Evolutionary conservation across 441 rosid species (phyloP).

Genomic region (Croton setiger): DNA sequence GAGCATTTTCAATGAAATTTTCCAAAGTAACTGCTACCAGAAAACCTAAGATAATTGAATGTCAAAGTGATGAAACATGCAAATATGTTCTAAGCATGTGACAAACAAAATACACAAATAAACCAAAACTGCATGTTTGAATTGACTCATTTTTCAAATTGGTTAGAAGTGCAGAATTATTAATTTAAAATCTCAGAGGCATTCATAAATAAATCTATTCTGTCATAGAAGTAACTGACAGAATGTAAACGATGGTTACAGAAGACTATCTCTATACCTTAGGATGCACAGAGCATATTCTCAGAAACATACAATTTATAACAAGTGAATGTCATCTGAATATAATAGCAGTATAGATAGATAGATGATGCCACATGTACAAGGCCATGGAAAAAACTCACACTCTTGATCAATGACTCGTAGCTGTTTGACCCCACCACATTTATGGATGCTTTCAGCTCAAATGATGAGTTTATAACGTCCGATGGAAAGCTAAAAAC

Average conservation of each 20-base stretch:
- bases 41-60: neutral
- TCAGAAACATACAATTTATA: neutral
- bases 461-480: neutral
- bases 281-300: neutral
- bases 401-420: neutral
- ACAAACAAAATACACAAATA: neutral
- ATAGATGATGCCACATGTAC: neutral
- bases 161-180: neutral
- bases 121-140: neutral
- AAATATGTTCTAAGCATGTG: neutral
- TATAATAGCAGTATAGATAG: neutral
- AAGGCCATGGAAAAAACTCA: neutral
- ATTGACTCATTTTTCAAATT: neutral
- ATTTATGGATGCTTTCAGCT: neutral
- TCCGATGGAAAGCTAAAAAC: neutral
- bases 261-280: neutral
- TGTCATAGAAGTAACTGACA: neutral
- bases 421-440: neutral
- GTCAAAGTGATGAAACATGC: neutral
- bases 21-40: constrained; percentile 4
- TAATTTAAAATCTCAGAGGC: too few relatives aligned
- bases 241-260: neutral
- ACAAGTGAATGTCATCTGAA: neutral
- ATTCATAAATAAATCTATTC: neutral
- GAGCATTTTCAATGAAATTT: neutral